phyloP scores from a whole-genome alignment of 1,284 basidiomycete species.

The Cryptococcus sp. region DNA sequence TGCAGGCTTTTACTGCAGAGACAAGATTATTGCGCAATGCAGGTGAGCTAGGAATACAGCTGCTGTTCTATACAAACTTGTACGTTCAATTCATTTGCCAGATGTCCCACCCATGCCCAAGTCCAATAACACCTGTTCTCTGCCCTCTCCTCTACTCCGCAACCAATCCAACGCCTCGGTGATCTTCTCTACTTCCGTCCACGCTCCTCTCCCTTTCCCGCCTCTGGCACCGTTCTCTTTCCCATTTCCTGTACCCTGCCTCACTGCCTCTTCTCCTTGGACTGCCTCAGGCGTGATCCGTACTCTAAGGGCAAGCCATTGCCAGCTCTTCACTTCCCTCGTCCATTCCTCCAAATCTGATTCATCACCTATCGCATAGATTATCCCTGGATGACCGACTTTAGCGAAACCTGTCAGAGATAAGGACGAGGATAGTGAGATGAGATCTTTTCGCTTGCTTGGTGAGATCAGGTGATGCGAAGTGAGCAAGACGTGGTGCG shows the following conservation, averaged over 20 bases:
- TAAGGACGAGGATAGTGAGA: conserved; percentile 63
- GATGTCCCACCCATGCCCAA: conserved; percentile 62
- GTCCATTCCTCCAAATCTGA: conserved; percentile 65
- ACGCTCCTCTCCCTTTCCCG: conserved; percentile 44
- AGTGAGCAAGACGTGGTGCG: conserved; percentile 65
- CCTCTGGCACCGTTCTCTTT: conserved; percentile 33
- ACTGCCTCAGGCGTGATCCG: conserved; percentile 54
- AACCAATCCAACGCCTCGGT: conserved; percentile 69
- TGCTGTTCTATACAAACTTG: neutral
- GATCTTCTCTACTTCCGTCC: conserved; percentile 66
- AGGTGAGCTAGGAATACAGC: neutral
- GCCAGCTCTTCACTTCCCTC: conserved; percentile 68
- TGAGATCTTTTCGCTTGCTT: conserved; percentile 65
- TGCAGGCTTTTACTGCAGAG: too few relatives aligned
- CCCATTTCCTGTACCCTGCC: conserved; percentile 30
- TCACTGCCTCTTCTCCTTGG: conserved; percentile 12
- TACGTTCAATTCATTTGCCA: conserved; percentile 1
- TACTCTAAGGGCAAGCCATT: conserved; percentile 71
- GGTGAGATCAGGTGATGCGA: conserved; percentile 72
- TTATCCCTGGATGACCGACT: conserved; percentile 70
- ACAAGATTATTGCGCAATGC: neutral
- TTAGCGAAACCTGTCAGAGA: conserved; percentile 67
- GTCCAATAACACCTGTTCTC: conserved; percentile 62
- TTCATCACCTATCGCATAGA: conserved; percentile 64
- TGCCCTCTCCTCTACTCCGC: conserved; percentile 56